A percentile compares a stretch with the other conserved stretches of the same genome.
These are phyloP conservation scores for Colletotrichum graminicola DNA, from an alignment of 2,329 filamentous ascomycete genomes.

Conservation along the genomic window DNA sequence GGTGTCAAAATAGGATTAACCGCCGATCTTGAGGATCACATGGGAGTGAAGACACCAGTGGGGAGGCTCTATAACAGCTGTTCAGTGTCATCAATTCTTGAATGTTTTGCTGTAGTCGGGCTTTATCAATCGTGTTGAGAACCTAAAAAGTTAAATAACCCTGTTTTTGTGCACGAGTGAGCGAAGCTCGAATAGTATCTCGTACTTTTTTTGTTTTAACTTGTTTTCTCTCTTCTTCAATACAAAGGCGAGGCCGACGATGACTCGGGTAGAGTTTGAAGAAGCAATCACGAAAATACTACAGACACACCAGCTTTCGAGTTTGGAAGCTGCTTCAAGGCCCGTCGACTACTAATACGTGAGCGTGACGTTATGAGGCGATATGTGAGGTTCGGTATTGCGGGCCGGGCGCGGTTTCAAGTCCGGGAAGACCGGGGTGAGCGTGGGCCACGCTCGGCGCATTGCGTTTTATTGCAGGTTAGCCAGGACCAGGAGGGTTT, in stretches of 20 bases:
- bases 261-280: background rate
- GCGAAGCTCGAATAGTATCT: background rate
- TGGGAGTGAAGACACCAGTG: background rate
- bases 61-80: too few relatives aligned
- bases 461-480: background rate
- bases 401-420: constrained; percentile 24
- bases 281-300: background rate
- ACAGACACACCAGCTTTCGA: background rate
- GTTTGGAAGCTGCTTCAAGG: constrained; percentile 9
- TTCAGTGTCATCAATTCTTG: background rate
- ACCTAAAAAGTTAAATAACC: background rate
- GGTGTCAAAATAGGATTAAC: background rate
- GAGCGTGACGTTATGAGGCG: constrained; percentile 18
- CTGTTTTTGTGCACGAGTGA: background rate
- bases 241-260: background rate
- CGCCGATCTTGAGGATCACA: background rate
- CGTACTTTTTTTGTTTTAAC: background rate
- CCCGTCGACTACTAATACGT: constrained; percentile 16
- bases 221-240: too few relatives aligned
- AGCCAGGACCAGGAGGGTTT: constrained; percentile 13
- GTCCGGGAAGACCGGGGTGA: constrained; percentile 14
- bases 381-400: constrained; percentile 27
- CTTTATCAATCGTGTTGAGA: background rate
- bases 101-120: background rate
- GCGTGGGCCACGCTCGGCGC: constrained; percentile 20